These are phyloP conservation scores for Eimeria acervulina DNA, from an alignment of 169 alveolate genomes.

Conservation along the genomic window DNA sequence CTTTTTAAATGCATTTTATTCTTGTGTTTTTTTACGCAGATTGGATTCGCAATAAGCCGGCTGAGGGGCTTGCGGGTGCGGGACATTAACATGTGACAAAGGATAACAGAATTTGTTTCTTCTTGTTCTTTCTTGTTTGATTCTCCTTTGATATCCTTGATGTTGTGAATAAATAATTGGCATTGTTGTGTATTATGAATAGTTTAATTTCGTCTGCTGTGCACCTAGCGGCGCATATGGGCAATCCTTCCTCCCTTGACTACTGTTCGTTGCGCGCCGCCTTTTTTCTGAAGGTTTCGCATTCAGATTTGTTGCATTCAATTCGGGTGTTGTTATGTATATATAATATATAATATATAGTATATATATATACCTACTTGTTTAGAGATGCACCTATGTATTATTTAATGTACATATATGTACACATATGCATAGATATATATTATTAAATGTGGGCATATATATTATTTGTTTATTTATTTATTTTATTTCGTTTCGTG, in stretches of 20 bases:
- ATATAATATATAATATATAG: no score
- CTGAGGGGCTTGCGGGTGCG: conserved; percentile 63
- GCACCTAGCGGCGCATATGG: background rate
- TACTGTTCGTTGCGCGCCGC: conserved; percentile 41
- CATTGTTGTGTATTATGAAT: background rate
- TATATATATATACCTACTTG: no score
- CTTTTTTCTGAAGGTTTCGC: conserved; percentile 33
- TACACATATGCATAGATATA: no score
- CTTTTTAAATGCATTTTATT: background rate
- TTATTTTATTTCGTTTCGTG: background rate
- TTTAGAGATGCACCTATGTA: no score
- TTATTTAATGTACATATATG: no score
- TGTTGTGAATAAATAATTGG: no score
- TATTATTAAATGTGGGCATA: no score
- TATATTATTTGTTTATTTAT: no score
- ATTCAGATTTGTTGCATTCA: background rate
- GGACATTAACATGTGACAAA: background rate
- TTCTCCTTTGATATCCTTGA: no score
- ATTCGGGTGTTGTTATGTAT: no score
- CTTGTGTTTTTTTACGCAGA: conserved; percentile 15
- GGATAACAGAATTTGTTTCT: background rate
- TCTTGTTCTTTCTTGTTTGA: no score
- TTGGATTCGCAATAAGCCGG: conserved; percentile 76
- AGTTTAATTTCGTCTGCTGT: background rate
- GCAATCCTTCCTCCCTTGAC: background rate